Conservation (phyloP, 2,329 filamentous ascomycete species). For the Aspergillus ochraceoroseus region DNA sequence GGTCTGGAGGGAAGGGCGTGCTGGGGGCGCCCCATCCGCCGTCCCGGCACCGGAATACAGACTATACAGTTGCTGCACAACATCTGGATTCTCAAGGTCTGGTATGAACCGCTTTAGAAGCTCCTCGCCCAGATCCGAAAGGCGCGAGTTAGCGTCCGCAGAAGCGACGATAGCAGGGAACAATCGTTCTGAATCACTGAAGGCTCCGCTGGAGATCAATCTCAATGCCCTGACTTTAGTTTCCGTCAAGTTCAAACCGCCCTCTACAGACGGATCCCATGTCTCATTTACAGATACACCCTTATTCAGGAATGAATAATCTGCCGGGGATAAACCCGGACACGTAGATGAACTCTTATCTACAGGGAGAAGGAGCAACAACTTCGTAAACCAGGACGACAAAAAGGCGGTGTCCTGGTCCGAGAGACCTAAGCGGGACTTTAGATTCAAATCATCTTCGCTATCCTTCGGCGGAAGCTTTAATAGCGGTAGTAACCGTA, state of each 20-base stretch:
- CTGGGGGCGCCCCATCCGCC: conserved; percentile 42
- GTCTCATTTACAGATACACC: conserved; percentile 47
- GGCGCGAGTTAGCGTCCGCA: conserved; percentile 72
- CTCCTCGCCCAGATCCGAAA: conserved; percentile 82
- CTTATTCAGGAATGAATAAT: conserved; percentile 66
- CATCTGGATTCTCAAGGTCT: conserved; percentile 60
- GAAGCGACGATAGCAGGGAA: conserved; percentile 78
- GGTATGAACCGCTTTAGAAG: conserved; percentile 71
- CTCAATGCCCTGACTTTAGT: conserved; percentile 64
- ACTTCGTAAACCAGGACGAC: conserved; percentile 68
- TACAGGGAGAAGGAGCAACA: conserved; percentile 63
- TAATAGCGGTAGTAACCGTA: conserved; percentile 67
- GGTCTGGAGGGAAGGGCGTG: conserved; percentile 67
- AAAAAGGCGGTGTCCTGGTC: conserved; percentile 70
- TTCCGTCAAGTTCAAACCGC: conserved; percentile 63
- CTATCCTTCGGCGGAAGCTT: conserved; percentile 68
- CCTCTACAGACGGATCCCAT: conserved; percentile 57
- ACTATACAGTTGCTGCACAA: conserved; percentile 64
- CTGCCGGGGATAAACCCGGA: conserved; percentile 60
- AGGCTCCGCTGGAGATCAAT: conserved; percentile 78
- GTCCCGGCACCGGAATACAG: conserved; percentile 63
- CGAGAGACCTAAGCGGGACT: conserved; percentile 61
- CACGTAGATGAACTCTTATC: conserved; percentile 42
- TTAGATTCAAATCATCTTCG: conserved; percentile 68
- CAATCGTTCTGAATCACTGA: conserved; percentile 76